Evolutionary conservation across 2,329 filamentous ascomycete species (phyloP), one percentile per base, ranked within the genome.

Genomic region (Claviceps monticola): DNA sequence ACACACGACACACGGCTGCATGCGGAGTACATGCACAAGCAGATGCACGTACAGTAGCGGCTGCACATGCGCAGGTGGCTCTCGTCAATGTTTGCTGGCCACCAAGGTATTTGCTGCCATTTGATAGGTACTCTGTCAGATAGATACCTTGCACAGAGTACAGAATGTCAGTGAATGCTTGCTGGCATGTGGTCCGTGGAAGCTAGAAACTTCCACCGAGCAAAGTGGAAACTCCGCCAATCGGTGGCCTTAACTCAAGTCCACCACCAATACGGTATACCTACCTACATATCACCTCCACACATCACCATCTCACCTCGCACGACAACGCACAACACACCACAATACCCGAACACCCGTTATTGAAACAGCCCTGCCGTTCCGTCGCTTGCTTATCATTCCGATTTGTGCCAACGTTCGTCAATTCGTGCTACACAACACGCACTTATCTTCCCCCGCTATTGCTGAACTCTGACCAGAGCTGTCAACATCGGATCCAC

Each of bases 191-290:
- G 16, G 43, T 45, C 43, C 21, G 23, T 7, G 17, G 21, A 13
- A 55, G 54, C 57, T 59, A 60, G 56, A 56, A 56, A 54, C 54
- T 59, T 59, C 58, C 56, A 59, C 51, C 53, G 44, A n/a, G 11
- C 13, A 17, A 23, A 21, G 42, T 44, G 19, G 29, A 9, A 23
- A 43, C 41, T 21, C 19, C 42, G 23, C 42, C 42, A 44, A 44
- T 44, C 42, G 23, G 16, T 23, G 42, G 23, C 5, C 42, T 19
- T 23, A 21, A 21, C 21, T 44, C 13, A n/a, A 19, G 23, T 43
- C 26, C 52, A 49, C 49, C 49, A 51, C 49, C 52, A 43, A 38
- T 4, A 14, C 19, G 19, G 19, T 19, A 19, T 19, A 19, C 19
- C 1, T 19, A 19, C 19, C 19, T 19, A 19, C n/a, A 29, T 29